A percentile compares a stretch with the other conserved stretches of the same genome.
phyloP scores from a whole-genome alignment of 1,139 yeast genomes.

The Diutina scorzettiae region DNA sequence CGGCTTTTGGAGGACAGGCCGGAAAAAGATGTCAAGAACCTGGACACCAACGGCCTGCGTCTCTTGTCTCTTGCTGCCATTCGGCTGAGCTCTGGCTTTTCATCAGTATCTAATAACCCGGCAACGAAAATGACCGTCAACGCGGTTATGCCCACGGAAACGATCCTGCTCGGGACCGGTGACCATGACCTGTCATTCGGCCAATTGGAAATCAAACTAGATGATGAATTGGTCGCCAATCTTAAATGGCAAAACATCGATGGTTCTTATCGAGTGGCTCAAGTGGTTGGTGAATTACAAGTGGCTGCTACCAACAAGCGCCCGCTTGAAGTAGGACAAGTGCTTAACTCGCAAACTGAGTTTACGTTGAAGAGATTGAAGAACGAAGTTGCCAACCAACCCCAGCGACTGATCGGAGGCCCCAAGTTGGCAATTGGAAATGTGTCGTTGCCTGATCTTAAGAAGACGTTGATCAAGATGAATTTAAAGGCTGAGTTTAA shows the following conservation, averaged over 20 bases:
- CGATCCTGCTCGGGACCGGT: slow-evolving; percentile 44
- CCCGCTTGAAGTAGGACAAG: neutral
- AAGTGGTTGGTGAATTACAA: slow-evolving; percentile 62
- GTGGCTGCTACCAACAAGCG: slow-evolving; percentile 12
- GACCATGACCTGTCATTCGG: slow-evolving; percentile 14
- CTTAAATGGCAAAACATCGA: slow-evolving; percentile 79
- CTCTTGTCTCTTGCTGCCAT: slow-evolving; percentile 1
- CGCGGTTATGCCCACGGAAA: slow-evolving; percentile 26
- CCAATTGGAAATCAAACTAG: slow-evolving; percentile 62
- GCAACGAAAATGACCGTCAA: slow-evolving; percentile 19
- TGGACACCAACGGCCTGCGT: slow-evolving; percentile 2
- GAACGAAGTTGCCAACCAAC: neutral
- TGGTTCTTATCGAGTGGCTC: slow-evolving; percentile 75
- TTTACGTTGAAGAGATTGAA: slow-evolving; percentile 23
- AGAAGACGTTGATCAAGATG: slow-evolving; percentile 42
- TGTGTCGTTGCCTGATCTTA: slow-evolving; percentile 70
- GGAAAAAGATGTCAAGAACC: slow-evolving; percentile 11
- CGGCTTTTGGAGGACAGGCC: slow-evolving; percentile 22
- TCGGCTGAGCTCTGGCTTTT: neutral
- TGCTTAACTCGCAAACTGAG: slow-evolving; percentile 15
- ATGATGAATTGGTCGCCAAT: slow-evolving; percentile 48
- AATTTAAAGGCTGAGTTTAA: slow-evolving; percentile 77
- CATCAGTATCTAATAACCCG: neutral
- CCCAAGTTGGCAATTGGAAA: slow-evolving; percentile 68
- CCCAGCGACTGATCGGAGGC: neutral